Conservation (phyloP, 257 asterid species). For the Rehmannia glutinosa region DNA sequence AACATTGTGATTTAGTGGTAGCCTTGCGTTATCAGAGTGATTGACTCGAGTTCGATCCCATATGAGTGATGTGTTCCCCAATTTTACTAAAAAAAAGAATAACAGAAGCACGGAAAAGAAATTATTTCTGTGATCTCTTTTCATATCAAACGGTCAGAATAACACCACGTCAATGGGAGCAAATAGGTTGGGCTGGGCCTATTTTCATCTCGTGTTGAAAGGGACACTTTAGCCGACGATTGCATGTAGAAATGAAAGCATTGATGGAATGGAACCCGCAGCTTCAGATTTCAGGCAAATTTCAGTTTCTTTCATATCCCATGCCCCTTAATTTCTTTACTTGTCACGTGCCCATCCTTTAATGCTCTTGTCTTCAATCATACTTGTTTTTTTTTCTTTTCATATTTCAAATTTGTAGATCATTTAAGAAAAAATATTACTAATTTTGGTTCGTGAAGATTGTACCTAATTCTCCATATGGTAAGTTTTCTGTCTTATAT, state of each 20-base stretch:
- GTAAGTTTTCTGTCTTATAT: no score
- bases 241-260: not conserved
- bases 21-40: no score
- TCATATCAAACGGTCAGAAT: no score
- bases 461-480: no score
- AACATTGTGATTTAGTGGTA: no score
- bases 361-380: constrained; percentile 24
- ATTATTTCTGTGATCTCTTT: no score
- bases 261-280: constrained; percentile 6
- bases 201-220: no score
- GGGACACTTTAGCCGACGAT: constrained; percentile 20
- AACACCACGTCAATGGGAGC: not conserved
- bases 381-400: constrained; percentile 2
- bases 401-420: not conserved
- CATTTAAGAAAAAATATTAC: not conserved
- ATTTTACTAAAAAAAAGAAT: no score
- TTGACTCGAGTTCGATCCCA: no score
- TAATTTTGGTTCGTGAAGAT: not conserved
- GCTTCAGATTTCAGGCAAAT: not conserved
- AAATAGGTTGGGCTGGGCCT: no score
- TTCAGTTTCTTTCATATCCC: constrained; percentile 15
- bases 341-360: constrained; percentile 30
- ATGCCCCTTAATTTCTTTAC: constrained; percentile 6
- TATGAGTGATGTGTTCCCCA: no score
- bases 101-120: no score